These are phyloP conservation scores for Rhodomyrtus tomentosa DNA, from an alignment of 345 rosid genomes.

Conservation along the genomic window DNA sequence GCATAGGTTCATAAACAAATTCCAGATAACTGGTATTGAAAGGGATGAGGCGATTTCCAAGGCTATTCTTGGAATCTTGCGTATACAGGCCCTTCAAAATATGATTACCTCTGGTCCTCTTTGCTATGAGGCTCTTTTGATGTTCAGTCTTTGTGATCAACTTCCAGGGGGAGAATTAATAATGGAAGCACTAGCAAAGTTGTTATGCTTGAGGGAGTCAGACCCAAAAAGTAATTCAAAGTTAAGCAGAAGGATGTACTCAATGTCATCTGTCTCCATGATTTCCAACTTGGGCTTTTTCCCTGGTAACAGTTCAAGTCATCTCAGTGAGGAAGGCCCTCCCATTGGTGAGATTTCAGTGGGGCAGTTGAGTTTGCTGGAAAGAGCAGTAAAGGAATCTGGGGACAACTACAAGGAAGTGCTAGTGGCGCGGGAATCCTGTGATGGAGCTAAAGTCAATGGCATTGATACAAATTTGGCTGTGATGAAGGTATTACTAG, in stretches of 20 bases:
- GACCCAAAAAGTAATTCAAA: slow-evolving; percentile 18
- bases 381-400: slow-evolving; percentile 65
- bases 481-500: slow-evolving; percentile 69
- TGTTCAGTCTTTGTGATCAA: slow-evolving; percentile 80
- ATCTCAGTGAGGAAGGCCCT: slow-evolving; percentile 30
- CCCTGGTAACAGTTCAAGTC: slow-evolving; percentile 48
- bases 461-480: slow-evolving; percentile 92
- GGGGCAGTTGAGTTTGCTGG: slow-evolving; percentile 75
- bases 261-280: slow-evolving; percentile 60
- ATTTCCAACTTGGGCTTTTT: slow-evolving; percentile 65
- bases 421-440: slow-evolving; percentile 60
- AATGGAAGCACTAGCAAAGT: slow-evolving; percentile 69
- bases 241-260: slow-evolving; percentile 43
- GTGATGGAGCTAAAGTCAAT: slow-evolving; percentile 75
- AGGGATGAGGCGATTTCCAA: slow-evolving; percentile 67
- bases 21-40: slow-evolving; percentile 46
- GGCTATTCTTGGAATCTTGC: slow-evolving; percentile 74
- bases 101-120: slow-evolving; percentile 22
- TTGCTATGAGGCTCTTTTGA: slow-evolving; percentile 44
- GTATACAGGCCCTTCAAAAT: slow-evolving; percentile 72
- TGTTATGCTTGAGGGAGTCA: slow-evolving; percentile 36
- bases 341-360: slow-evolving; percentile 75
- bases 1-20: slow-evolving; percentile 58
- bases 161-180: slow-evolving; percentile 93
- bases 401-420: slow-evolving; percentile 59